These are phyloP conservation scores for Allomyces macrogynus DNA, from an alignment of 192 early-diverging fungal genomes.

Conservation along the genomic window DNA sequence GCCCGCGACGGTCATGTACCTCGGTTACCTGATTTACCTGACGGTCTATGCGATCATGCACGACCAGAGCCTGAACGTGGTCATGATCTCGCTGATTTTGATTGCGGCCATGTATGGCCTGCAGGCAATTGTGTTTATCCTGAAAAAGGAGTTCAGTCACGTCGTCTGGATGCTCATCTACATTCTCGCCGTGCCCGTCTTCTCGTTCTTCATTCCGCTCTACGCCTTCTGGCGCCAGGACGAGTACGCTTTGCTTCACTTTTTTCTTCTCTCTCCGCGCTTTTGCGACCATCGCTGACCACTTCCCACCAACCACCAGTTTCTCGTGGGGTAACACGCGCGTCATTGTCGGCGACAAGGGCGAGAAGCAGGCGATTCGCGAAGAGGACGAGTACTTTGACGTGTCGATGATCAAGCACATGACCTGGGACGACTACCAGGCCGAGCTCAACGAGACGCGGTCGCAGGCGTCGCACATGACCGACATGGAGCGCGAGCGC, in stretches of 20 bases:
- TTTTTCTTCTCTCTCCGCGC: constrained; percentile 33
- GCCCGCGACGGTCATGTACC: constrained; percentile 65
- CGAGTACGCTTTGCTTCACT: constrained; percentile 30
- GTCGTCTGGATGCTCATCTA: constrained; percentile 80
- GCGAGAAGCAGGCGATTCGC: constrained; percentile 35
- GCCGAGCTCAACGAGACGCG: constrained; percentile 49
- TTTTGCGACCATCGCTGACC: constrained; percentile 19
- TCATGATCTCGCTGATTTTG: constrained; percentile 57
- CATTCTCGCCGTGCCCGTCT: constrained; percentile 72
- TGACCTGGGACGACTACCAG: constrained; percentile 75
- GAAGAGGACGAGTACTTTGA: constrained; percentile 65
- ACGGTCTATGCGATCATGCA: constrained; percentile 28
- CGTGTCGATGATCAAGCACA: constrained; percentile 61
- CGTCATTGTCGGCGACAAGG: constrained; percentile 51
- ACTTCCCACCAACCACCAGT: constrained; percentile 14
- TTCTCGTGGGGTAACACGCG: constrained; percentile 98
- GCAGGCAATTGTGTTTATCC: constrained; percentile 61
- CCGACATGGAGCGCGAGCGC: neutral
- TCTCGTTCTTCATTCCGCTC: constrained; percentile 73
- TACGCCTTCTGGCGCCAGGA: constrained; percentile 99
- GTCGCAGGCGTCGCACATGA: neutral
- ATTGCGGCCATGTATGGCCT: constrained; percentile 71
- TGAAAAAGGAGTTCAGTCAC: constrained; percentile 71
- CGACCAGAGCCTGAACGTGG: constrained; percentile 30
- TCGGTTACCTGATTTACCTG: constrained; percentile 53